Base-by-base conservation (phyloP, 2,329 filamentous ascomycete species). In the Macrophomina phaseolina region DNA sequence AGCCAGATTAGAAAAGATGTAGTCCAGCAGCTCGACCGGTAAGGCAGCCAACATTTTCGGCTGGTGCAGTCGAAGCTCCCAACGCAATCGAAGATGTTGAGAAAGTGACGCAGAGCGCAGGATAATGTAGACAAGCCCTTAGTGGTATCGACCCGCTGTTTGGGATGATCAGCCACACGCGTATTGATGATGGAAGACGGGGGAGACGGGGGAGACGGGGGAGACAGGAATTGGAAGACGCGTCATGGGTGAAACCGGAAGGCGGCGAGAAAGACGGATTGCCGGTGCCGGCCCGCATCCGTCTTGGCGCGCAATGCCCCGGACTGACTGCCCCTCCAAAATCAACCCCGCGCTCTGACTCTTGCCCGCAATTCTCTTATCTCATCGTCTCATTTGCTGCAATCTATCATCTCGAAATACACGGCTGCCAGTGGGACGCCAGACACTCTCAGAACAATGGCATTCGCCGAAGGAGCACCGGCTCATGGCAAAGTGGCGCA, bases 401-500 rank as follows among this genome's bases (percentile, higher is more conserved):
- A 3, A 5, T 32, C 53, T 16, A 3, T 9, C 18, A 7, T 30
- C 8, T 23, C 16, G 14, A 9, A 36, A 16, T 38, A n/a, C 7
- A n/a, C 14, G 12, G 7, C n/a, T 55, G n/a, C 9, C 23, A 23
- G 32, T 23, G 16, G n/a, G 2, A 7, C 9, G 6, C 12, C 16
- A 5, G 8, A 6, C 7, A 38, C 36, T 32, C 28, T 16, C 4
- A 53, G 8, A 40, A 48, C 23, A 34, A 46, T 62, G 58, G 11
- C 56, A 9, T 73, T 76, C 55, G 76, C 73, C 62, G 81, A 81
- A 84, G 87, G 86, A 63, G 86, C 86, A 14, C 82, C 85, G 12
- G 76, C 78, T 61, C 83, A 89, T 71, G 88, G 88, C 70, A 84
- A 85, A 67, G 83, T 88, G 40, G 84, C 86, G 18, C 88, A 97